Evolutionary conservation across 1,284 basidiomycete genomes (phyloP).

Genomic region (Puccinia novopanici): DNA sequence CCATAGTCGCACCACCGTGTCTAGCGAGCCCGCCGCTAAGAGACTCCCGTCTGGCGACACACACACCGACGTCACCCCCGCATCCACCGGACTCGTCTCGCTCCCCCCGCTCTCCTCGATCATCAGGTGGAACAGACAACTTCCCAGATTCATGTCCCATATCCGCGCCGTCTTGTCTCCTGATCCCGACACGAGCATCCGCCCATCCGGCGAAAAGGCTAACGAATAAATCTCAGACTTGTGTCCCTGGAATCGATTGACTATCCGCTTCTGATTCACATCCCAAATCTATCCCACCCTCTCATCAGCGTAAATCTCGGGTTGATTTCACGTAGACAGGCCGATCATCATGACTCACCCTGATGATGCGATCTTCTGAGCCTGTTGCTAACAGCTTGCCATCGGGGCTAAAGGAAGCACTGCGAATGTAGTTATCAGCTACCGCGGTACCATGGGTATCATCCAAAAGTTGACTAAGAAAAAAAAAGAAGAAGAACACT

Average conservation of each 20-base stretch:
- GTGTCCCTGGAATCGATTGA: slow-evolving; percentile 77
- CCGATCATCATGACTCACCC: slow-evolving; percentile 63
- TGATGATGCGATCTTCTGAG: slow-evolving; percentile 78
- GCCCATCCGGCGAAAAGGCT: slow-evolving; percentile 78
- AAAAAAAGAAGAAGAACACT: slow-evolving; percentile 9
- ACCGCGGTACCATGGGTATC: slow-evolving; percentile 63
- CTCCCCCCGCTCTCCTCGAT: slow-evolving; percentile 37
- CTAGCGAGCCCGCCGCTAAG: slow-evolving; percentile 79
- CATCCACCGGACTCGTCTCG: slow-evolving; percentile 40
- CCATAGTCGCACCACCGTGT: slow-evolving; percentile 84
- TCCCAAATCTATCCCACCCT: slow-evolving; percentile 73
- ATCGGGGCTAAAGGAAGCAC: slow-evolving; percentile 80
- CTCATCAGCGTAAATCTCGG: background rate
- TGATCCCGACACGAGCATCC: slow-evolving; percentile 81
- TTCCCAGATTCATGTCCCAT: slow-evolving; percentile 75
- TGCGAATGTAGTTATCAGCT: slow-evolving; percentile 79
- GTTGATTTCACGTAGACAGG: too few species aligned
- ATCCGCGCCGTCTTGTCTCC: slow-evolving; percentile 86
- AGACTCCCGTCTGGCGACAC: slow-evolving; percentile 78
- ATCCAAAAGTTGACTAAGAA: slow-evolving; percentile 69
- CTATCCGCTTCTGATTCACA: slow-evolving; percentile 71
- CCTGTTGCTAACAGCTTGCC: slow-evolving; percentile 78
- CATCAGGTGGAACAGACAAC: slow-evolving; percentile 61
- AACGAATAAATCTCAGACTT: slow-evolving; percentile 88
- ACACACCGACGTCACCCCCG: slow-evolving; percentile 65